Percentiles rank a stretch among this genome's conserved stretches.
Evolutionary conservation across 306 rosid genomes (phyloP).

Genomic region (Hippophae tibetana): DNA sequence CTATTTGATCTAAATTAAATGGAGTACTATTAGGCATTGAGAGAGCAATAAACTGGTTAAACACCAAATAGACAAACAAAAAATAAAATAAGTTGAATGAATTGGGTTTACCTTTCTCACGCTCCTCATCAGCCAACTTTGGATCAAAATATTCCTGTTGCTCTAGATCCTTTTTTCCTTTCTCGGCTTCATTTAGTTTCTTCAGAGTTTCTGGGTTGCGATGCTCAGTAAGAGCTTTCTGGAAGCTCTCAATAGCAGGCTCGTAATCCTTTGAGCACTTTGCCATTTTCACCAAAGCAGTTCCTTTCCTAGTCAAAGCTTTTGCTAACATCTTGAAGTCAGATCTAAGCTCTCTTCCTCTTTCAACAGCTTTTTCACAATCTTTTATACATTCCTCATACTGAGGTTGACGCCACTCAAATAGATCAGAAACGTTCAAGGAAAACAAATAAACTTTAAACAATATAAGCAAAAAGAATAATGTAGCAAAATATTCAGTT

Average conservation of each 20-base stretch:
- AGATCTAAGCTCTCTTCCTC: constrained; percentile 83
- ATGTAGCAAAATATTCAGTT: too few relatives aligned
- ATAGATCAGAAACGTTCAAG: too few relatives aligned
- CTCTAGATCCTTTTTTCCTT: constrained; percentile 81
- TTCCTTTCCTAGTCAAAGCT: constrained; percentile 95
- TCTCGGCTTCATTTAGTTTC: constrained; percentile 77
- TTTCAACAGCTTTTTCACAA: constrained; percentile 91
- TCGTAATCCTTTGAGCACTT: constrained; percentile 74
- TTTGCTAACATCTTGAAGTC: constrained; percentile 88
- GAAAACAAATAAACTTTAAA: too few relatives aligned
- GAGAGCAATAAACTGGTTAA: too few relatives aligned
- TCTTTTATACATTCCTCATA: constrained; percentile 77
- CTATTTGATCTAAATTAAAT: too few relatives aligned
- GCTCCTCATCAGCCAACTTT: constrained; percentile 74
- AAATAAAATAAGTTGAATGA: not conserved
- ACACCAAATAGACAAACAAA: too few relatives aligned
- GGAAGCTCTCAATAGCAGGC: constrained; percentile 70
- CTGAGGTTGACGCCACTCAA: constrained; percentile 24
- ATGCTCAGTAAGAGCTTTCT: constrained; percentile 96
- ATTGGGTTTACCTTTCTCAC: constrained; percentile 67
- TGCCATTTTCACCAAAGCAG: constrained; percentile 67
- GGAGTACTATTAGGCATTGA: too few relatives aligned
- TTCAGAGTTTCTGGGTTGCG: constrained; percentile 89
- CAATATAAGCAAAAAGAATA: too few relatives aligned
- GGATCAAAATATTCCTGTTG: constrained; percentile 85